phyloP scores from a whole-genome alignment of 148 eudicot genomes.

The Cornus florida region DNA sequence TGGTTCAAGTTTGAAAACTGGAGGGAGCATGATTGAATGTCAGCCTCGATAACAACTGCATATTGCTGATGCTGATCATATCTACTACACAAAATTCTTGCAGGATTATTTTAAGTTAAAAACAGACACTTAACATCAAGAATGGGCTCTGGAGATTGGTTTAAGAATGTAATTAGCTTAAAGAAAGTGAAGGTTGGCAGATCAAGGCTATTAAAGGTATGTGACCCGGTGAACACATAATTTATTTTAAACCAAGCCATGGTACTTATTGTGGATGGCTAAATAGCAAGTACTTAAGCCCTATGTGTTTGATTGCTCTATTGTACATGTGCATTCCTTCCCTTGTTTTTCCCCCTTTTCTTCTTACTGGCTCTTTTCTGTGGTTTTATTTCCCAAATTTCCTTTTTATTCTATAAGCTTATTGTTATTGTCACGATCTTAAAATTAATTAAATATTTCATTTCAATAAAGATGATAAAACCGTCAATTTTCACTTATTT shows the following conservation, averaged over 20 bases:
- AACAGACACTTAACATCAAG: conserved; percentile 16
- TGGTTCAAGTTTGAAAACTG: background rate
- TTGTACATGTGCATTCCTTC: background rate
- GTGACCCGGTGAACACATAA: background rate
- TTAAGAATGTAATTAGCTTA: conserved; percentile 59
- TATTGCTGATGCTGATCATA: background rate
- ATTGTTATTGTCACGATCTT: background rate
- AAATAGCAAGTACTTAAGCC: background rate
- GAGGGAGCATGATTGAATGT: background rate
- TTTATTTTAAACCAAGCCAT: background rate
- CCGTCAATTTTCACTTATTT: background rate
- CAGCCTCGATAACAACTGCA: background rate
- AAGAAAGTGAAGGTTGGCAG: conserved; percentile 64
- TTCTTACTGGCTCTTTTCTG: background rate
- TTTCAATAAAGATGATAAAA: background rate
- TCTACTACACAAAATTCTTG: background rate
- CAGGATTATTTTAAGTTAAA: conserved; percentile 20
- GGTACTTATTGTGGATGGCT: background rate
- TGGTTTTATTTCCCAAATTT: background rate
- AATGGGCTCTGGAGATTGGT: conserved; percentile 93
- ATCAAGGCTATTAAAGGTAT: conserved; percentile 59
- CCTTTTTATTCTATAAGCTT: background rate
- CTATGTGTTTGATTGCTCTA: background rate
- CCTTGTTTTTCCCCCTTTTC: background rate
- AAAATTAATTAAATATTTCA: background rate